phyloP scores from a whole-genome alignment of 1,284 basidiomycete genomes.

The Trichosporon coremiiforme region DNA sequence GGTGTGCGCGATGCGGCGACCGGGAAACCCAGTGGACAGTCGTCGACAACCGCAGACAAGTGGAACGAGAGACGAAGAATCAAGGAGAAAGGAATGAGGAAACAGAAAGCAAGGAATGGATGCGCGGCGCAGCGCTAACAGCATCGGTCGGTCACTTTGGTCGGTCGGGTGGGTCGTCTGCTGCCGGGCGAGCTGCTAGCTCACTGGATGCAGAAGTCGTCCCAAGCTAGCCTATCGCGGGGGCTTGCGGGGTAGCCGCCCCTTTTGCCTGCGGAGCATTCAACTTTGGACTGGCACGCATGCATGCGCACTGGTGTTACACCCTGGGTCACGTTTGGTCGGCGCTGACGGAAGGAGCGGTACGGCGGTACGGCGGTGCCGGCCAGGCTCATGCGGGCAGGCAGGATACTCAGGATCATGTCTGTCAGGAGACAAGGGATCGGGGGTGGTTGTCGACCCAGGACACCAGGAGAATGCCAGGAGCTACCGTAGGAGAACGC shows the following conservation, averaged over 20 bases:
- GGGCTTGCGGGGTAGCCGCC: neutral
- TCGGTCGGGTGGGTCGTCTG: neutral
- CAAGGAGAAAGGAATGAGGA: neutral
- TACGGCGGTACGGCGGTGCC: neutral
- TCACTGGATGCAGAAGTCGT: neutral
- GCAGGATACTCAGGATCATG: neutral
- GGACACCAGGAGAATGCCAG: neutral
- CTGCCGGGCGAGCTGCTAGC: neutral
- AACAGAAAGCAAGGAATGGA: neutral
- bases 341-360: neutral
- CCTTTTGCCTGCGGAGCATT: neutral
- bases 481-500: conserved; percentile 1
- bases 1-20: neutral
- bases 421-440: neutral
- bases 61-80: neutral
- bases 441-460: neutral
- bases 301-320: neutral
- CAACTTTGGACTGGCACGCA: neutral
- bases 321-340: neutral
- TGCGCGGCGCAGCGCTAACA: neutral
- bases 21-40: neutral
- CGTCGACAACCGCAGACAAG: neutral
- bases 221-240: neutral
- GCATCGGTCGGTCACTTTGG: neutral
- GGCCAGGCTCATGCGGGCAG: neutral